Evolutionary conservation across 192 early-diverging fungal genomes (phyloP).

Genomic region (Linnemannia zychae): DNA sequence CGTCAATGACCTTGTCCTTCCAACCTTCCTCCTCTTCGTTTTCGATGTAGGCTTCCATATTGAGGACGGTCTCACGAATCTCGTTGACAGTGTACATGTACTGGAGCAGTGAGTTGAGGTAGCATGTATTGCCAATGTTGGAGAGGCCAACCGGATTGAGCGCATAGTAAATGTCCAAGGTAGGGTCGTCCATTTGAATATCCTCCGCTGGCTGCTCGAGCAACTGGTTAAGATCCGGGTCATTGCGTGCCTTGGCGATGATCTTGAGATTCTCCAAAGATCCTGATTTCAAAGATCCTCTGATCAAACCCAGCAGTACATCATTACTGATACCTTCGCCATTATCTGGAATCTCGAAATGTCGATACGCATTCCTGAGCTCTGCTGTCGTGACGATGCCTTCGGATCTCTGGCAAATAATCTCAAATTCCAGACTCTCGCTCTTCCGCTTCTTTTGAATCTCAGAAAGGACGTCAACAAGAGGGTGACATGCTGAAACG

Average conservation of each 20-base stretch:
- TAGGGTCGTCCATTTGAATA: slow-evolving; percentile 34
- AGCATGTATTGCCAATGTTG: slow-evolving; percentile 93
- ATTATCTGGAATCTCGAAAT: slow-evolving; percentile 56
- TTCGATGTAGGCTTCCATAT: slow-evolving; percentile 60
- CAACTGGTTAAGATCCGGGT: slow-evolving; percentile 7
- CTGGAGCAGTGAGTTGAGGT: slow-evolving; percentile 88
- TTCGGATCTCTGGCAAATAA: slow-evolving; percentile 65
- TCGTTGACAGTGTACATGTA: slow-evolving; percentile 77
- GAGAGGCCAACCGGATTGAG: slow-evolving; percentile 77
- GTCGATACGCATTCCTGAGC: slow-evolving; percentile 58
- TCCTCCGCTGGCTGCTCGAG: slow-evolving; percentile 29
- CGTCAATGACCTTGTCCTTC: slow-evolving; percentile 62
- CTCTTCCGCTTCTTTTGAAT: slow-evolving; percentile 55
- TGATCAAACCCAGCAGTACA: slow-evolving; percentile 47
- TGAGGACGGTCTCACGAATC: slow-evolving; percentile 72
- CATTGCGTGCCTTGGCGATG: slow-evolving; percentile 31
- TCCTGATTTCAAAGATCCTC: slow-evolving; percentile 42
- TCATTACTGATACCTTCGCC: slow-evolving; percentile 53
- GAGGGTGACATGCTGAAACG: slow-evolving; percentile 24
- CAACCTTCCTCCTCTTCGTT: slow-evolving; percentile 50
- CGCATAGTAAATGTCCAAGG: slow-evolving; percentile 33
- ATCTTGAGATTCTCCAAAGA: slow-evolving; percentile 45
- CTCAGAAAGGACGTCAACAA: slow-evolving; percentile 62
- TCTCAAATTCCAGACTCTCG: slow-evolving; percentile 57
- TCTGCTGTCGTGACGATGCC: slow-evolving; percentile 63